Percentiles rank a stretch among this genome's conserved stretches.
phyloP scores from a whole-genome alignment of 192 early-diverging fungal species.

The Backusella tuberculispora region DNA sequence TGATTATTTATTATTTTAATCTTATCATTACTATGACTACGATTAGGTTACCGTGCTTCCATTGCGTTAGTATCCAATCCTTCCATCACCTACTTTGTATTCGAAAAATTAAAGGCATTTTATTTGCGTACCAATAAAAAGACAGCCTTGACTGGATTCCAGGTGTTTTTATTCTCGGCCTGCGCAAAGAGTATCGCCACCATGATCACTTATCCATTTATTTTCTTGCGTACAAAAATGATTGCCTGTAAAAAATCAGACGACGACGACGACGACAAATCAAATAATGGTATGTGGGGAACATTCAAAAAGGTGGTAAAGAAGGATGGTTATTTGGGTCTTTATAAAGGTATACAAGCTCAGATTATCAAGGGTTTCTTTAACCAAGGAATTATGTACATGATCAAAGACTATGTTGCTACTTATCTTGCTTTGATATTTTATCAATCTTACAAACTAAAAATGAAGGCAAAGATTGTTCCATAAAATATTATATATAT shows the following conservation, averaged over 20 bases:
- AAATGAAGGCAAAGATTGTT: slow-evolving; percentile 16
- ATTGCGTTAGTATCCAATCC: slow-evolving; percentile 52
- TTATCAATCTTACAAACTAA: slow-evolving; percentile 34
- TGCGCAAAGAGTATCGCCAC: slow-evolving; percentile 53
- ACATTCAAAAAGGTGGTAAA: slow-evolving; percentile 23
- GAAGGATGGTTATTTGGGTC: slow-evolving; percentile 15
- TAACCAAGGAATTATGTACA: slow-evolving; percentile 55
- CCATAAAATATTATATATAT: slow-evolving; percentile 5
- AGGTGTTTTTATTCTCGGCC: slow-evolving; percentile 53
- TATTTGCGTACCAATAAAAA: slow-evolving; percentile 27
- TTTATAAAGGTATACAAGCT: slow-evolving; percentile 44
- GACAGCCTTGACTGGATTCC: slow-evolving; percentile 38
- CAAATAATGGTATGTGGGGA: background rate
- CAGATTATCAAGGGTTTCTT: slow-evolving; percentile 62
- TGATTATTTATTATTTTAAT: too few relatives aligned
- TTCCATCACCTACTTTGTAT: slow-evolving; percentile 57
- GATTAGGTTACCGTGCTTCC: slow-evolving; percentile 48
- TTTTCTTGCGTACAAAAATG: slow-evolving; percentile 50
- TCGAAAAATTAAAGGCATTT: slow-evolving; percentile 47
- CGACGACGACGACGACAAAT: background rate
- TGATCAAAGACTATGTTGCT: slow-evolving; percentile 60
- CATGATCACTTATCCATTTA: slow-evolving; percentile 54
- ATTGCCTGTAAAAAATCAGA: slow-evolving; percentile 31
- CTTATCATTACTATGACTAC: background rate
- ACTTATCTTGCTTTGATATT: slow-evolving; percentile 49